A percentile compares a stretch with the other conserved stretches of the same genome.
Conservation (phyloP, 208 protist genomes). For the Phytomonas sp. region DNA sequence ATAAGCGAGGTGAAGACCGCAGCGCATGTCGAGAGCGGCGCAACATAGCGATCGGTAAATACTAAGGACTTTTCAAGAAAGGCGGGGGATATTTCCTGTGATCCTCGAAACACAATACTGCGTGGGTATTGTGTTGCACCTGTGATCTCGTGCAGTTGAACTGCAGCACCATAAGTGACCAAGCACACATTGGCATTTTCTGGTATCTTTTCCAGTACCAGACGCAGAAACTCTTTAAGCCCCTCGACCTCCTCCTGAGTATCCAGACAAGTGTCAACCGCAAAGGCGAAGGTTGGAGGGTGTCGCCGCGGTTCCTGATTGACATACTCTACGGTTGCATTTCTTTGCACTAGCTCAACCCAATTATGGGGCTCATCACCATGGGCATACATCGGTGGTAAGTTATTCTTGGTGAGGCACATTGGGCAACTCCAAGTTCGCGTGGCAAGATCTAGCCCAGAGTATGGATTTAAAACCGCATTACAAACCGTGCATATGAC, state of each 20-base stretch:
- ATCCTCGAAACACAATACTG: conserved; percentile 70
- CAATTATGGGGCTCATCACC: conserved; percentile 73
- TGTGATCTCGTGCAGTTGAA: conserved; percentile 84
- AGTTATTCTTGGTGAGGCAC: conserved; percentile 89
- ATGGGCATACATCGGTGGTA: conserved; percentile 92
- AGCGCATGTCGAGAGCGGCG: conserved; percentile 53
- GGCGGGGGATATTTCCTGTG: conserved; percentile 60
- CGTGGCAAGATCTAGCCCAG: conserved; percentile 47
- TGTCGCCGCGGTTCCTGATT: conserved; percentile 33
- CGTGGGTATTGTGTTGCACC: conserved; percentile 69
- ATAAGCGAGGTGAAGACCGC: conserved; percentile 85
- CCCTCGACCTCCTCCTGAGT: conserved; percentile 90
- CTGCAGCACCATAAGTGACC: conserved; percentile 97
- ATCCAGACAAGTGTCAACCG: conserved; percentile 96
- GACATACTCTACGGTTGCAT: conserved; percentile 93
- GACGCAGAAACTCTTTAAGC: conserved; percentile 90
- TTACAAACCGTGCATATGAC: conserved; percentile 90
- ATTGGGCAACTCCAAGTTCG: conserved; percentile 93
- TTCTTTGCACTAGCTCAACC: conserved; percentile 19
- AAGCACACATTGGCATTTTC: conserved; percentile 90
- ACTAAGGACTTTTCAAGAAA: conserved; percentile 19
- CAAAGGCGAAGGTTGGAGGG: conserved; percentile 88
- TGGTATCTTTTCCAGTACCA: conserved; percentile 91
- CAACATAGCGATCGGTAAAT: conserved; percentile 49
- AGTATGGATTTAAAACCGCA: conserved; percentile 93